Percentiles rank a stretch among this genome's conserved stretches.
These are phyloP conservation scores for Cicer pinnatifidum DNA, from an alignment of 306 rosid genomes.

Conservation along the genomic window DNA sequence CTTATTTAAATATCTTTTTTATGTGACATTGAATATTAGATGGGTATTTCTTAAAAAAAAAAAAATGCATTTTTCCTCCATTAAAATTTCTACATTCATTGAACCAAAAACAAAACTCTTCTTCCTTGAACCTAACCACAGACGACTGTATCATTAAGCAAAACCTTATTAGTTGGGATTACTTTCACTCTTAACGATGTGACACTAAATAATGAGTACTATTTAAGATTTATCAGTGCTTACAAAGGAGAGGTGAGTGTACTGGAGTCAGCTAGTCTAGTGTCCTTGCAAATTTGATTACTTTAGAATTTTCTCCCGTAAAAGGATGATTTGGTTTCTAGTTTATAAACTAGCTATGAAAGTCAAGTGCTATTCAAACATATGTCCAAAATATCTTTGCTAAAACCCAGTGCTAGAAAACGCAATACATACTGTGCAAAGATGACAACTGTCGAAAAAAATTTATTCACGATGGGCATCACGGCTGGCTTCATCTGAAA, in stretches of 20 bases:
- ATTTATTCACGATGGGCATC: slow-evolving; percentile 21
- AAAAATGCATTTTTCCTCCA: too few relatives aligned
- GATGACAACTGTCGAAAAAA: slow-evolving; percentile 33
- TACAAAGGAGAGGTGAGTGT: not conserved
- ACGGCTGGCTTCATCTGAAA: slow-evolving; percentile 30
- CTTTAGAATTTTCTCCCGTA: too few relatives aligned
- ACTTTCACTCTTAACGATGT: not conserved
- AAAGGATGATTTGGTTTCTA: not conserved
- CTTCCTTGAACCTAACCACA: too few relatives aligned
- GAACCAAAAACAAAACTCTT: too few relatives aligned
- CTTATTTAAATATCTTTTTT: too few relatives aligned
- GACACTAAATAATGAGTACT: not conserved
- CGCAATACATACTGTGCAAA: not conserved
- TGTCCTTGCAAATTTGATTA: not conserved
- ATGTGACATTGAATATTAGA: too few relatives aligned
- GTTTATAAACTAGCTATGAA: not conserved
- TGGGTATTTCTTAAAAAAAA: too few relatives aligned
- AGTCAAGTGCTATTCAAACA: not conserved
- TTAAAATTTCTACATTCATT: too few relatives aligned
- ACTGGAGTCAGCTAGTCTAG: not conserved
- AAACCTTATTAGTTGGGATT: not conserved
- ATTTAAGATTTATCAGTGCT: not conserved
- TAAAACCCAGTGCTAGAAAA: slow-evolving; percentile 7
- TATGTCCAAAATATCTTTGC: not conserved
- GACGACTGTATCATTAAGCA: not conserved